Evolutionary conservation across 306 rosid genomes (phyloP).

Genomic region (Rosa persica): DNA sequence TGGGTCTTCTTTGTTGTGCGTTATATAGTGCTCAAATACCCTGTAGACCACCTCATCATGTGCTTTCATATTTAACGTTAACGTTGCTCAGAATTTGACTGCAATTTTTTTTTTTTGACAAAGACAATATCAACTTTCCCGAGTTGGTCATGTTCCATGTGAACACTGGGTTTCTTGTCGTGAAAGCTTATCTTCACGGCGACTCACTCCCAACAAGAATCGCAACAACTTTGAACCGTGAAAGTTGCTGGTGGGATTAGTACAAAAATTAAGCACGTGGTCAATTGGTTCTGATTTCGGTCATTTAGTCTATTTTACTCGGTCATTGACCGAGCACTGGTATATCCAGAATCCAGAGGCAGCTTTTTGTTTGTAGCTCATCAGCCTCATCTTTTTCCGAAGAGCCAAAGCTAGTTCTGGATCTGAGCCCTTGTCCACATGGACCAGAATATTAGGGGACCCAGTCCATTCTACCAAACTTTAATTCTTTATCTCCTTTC

Average conservation of each 20-base stretch:
- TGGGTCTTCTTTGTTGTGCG: neutral
- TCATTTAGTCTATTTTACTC: neutral
- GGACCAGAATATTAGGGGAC: neutral
- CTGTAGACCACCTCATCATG: neutral
- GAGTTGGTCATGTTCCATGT: neutral
- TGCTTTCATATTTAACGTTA: neutral
- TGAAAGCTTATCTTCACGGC: neutral
- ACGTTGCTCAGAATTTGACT: constrained; percentile 20
- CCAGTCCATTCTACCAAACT: neutral
- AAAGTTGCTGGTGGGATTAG: neutral
- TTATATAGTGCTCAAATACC: neutral
- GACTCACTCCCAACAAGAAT: constrained; percentile 2
- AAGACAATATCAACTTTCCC: constrained; percentile 4
- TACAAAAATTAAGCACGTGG: constrained; percentile 10
- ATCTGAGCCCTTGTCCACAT: neutral
- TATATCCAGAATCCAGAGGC: no score
- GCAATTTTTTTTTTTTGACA: neutral
- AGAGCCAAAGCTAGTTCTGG: neutral
- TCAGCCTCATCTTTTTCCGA: neutral
- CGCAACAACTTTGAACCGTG: neutral
- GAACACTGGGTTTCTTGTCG: neutral
- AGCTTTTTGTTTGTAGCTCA: no score
- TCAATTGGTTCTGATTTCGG: constrained; percentile 1
- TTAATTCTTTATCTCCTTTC: neutral
- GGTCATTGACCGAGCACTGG: neutral